Conservation (phyloP, 2,329 filamentous ascomycete species). For the Ceratocystis colombiana region DNA sequence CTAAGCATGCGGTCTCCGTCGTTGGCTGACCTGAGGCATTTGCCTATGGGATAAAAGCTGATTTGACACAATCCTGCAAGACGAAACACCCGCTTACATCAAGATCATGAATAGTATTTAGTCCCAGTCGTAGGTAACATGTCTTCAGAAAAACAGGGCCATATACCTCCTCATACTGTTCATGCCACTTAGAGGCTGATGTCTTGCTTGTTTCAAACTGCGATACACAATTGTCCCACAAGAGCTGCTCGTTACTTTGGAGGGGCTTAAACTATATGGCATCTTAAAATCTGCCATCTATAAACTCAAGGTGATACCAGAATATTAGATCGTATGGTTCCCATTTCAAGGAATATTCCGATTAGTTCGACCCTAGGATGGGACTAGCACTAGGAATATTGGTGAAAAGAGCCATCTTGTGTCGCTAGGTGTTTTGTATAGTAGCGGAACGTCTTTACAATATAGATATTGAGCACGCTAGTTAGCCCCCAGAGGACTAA, state of each 20-base stretch:
- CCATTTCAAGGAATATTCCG: background rate
- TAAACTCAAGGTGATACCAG: background rate
- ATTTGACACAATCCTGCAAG: background rate
- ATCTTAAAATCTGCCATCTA: background rate
- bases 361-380: constrained; percentile 1
- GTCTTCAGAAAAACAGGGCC: background rate
- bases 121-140: background rate
- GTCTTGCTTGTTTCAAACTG: background rate
- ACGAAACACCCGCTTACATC: background rate
- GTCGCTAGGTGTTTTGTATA: too few relatives aligned
- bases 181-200: background rate
- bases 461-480: too few relatives aligned
- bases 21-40: background rate
- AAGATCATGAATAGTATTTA: background rate
- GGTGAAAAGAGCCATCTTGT: too few relatives aligned
- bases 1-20: background rate
- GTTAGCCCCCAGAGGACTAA: too few relatives aligned
- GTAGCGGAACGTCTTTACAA: too few relatives aligned
- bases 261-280: background rate
- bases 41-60: background rate
- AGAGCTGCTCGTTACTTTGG: background rate
- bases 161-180: too few relatives aligned
- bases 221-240: background rate
- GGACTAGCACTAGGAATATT: too few relatives aligned
- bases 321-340: background rate